Evolutionary conservation across 2,329 filamentous ascomycete genomes (phyloP).

Genomic region (Teratosphaeria pseudoeucalypti): DNA sequence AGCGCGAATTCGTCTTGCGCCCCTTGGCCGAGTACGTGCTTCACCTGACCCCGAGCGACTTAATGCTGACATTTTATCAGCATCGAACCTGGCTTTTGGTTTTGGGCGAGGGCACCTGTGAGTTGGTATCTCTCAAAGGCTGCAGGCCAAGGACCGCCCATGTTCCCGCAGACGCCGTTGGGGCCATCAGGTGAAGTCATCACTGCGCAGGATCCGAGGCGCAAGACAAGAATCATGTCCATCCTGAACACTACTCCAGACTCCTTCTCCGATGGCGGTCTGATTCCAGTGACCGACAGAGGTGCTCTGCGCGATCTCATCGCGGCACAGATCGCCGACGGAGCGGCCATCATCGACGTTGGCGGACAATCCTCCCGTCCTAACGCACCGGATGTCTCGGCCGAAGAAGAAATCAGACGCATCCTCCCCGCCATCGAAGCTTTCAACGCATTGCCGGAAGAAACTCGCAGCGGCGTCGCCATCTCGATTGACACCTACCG

Average conservation of each 20-base stretch:
- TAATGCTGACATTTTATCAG: not conserved
- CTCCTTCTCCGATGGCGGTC: slow-evolving; percentile 88
- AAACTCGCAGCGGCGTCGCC: slow-evolving; percentile 43
- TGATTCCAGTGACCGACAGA: slow-evolving; percentile 41
- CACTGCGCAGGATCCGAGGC: slow-evolving; percentile 44
- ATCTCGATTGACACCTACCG: slow-evolving; percentile 93
- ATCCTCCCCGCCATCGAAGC: slow-evolving; percentile 69
- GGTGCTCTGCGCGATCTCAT: slow-evolving; percentile 48
- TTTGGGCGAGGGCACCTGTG: slow-evolving; percentile 14
- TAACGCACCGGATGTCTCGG: slow-evolving; percentile 55
- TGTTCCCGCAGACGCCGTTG: slow-evolving; percentile 32
- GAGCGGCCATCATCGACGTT: slow-evolving; percentile 79
- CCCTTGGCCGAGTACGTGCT: slow-evolving; percentile 43
- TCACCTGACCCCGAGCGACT: not conserved
- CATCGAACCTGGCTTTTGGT: not conserved
- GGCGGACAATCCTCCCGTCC: slow-evolving; percentile 91
- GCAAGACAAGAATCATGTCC: slow-evolving; percentile 74
- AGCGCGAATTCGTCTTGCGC: slow-evolving; percentile 86
- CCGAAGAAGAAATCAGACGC: slow-evolving; percentile 64
- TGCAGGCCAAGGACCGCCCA: not conserved
- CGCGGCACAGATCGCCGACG: slow-evolving; percentile 50
- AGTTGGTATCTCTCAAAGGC: not conserved
- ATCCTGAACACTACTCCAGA: slow-evolving; percentile 93
- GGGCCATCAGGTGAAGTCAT: slow-evolving; percentile 41
- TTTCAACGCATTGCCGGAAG: slow-evolving; percentile 57